A percentile compares a stretch with the other conserved stretches of the same genome.
Conservation (phyloP, 2,329 filamentous ascomycete genomes). For the Fusarium agapanthi region DNA sequence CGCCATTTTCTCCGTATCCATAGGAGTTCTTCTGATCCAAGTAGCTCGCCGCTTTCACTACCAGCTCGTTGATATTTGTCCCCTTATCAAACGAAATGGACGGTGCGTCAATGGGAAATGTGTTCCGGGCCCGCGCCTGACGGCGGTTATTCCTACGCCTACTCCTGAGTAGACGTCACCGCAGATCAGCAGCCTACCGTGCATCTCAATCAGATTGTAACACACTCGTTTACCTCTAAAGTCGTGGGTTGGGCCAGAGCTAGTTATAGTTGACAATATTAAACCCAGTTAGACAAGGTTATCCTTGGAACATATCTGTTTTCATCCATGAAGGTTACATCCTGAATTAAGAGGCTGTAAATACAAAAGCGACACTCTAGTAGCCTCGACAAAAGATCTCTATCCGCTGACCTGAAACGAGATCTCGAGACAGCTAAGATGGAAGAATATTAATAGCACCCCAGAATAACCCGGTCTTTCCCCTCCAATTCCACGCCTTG, state of each 20-base stretch:
- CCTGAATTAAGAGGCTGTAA: accelerated
- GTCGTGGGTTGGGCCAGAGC: neutral
- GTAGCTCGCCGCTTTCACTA: neutral
- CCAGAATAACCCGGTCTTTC: no score
- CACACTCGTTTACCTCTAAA: neutral
- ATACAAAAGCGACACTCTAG: neutral
- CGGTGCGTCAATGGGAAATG: neutral
- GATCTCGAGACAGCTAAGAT: neutral
- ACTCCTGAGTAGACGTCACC: neutral
- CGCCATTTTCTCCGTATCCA: neutral
- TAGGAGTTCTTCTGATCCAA: neutral
- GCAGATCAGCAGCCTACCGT: neutral
- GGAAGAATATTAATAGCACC: neutral
- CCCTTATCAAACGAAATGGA: neutral
- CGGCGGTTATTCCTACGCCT: neutral
- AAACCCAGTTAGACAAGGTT: neutral
- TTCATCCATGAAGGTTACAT: no score
- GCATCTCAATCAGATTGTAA: accelerated
- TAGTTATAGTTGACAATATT: neutral
- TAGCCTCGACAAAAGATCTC: neutral
- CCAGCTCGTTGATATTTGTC: neutral
- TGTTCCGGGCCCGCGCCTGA: neutral
- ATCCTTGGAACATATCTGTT: neutral
- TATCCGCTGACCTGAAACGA: accelerated
- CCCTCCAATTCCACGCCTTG: no score